Base-by-base conservation (phyloP, 176 grass and related monocot species). In the Tillandsia fasciculata region DNA sequence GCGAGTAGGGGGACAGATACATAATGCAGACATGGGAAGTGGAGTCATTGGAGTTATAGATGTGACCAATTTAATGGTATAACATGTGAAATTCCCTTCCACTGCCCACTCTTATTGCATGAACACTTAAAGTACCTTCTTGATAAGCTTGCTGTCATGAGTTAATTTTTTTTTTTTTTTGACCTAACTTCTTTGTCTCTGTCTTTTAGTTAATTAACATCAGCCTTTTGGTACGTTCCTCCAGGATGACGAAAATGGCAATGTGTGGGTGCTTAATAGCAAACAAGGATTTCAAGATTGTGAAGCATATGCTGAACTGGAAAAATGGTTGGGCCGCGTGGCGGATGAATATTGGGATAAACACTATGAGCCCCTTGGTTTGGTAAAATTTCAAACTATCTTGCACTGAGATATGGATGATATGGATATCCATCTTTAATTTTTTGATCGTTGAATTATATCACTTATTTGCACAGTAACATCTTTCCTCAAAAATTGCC, bases 221-320 rank as follows among this genome's bases (percentile, higher is more conserved):
- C n/a, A 63, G 52, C 11, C 27, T 78, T 49, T 24, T 74, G 70
- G 14, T 76, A 11, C 64, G 28, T 68, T 68, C 77, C 76, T 67
- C 66, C 33, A 96, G 91, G 91, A 96, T 88, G 85, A 83, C 82
- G 80, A 76, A 74, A 73, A 86, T 74, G 91, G 84, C 3, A 83
- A 85, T 71, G 72, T 84, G 15, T 96, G 84, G 82, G 87, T 96
- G 73, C 67, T 96, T 52, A 96, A 96, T 57, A 91, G 49, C 56
- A 96, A 96, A 64, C 91, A 96, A 78, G 91, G 87, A 47, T 96
- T 96, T 83, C 87, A 91, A 87, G 85, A 96, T 74, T 91, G 82
- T 77, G 91, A 91, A 78, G 70, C 74, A 42, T 96, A 91, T 86
- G 85, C 87, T 53, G 77, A 83, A 75, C 71, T 96, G 65, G 91